These are phyloP conservation scores for Leccinum pseudoinsigne DNA, from an alignment of 1,284 basidiomycete genomes.

Conservation along the genomic window DNA sequence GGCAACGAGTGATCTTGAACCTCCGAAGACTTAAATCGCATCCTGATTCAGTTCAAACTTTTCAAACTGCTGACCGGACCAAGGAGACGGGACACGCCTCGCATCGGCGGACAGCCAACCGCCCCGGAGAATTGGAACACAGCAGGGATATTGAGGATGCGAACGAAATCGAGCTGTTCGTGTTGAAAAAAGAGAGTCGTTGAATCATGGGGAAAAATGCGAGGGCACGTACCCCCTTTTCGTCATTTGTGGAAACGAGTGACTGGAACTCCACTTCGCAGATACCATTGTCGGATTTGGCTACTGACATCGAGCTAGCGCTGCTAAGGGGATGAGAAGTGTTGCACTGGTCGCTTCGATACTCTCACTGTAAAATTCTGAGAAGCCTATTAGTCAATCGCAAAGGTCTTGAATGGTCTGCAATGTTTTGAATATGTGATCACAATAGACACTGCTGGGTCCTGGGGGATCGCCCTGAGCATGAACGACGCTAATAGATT, in stretches of 20 bases:
- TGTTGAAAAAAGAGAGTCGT: neutral
- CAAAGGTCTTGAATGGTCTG: neutral
- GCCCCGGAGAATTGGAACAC: neutral
- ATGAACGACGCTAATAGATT: no score
- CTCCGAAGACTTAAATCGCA: conserved; percentile 5
- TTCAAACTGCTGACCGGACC: neutral
- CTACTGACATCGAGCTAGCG: neutral
- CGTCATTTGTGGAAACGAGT: neutral
- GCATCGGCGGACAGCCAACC: neutral
- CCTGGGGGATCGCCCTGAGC: no score
- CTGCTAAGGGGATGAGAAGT: neutral
- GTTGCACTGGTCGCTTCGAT: neutral
- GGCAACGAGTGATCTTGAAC: conserved; percentile 9
- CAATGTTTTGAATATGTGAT: no score
- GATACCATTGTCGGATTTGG: no score
- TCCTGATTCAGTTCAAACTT: neutral
- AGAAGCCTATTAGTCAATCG: neutral
- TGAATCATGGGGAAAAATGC: neutral
- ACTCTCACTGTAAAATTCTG: neutral
- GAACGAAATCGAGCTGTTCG: neutral
- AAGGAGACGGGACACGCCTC: neutral
- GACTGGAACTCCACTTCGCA: no score
- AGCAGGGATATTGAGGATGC: neutral
- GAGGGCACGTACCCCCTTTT: neutral
- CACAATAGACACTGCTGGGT: no score